Base-by-base conservation (phyloP, 2,329 filamentous ascomycete species). In the Monosporascus sp. region DNA sequence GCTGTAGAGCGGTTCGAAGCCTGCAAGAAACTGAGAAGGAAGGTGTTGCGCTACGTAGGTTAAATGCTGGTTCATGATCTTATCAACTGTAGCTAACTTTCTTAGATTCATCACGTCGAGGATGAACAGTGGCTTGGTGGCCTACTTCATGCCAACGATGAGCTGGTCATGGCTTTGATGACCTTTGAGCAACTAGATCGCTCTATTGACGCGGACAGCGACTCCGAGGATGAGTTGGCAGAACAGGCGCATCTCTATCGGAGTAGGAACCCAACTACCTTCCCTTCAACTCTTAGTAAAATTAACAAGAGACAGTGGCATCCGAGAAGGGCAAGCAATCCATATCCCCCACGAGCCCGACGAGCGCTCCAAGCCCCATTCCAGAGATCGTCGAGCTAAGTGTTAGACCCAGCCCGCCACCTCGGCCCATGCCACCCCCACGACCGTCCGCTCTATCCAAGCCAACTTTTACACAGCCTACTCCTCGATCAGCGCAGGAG, bases 181-280 rank as follows among this genome's bases (percentile, higher is more conserved):
- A 89, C 91, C 0, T 99, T 91, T 66, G 93, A 97, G 71, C 89
- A 97, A 62, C 82, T 97, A 58, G 93, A 99, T 67, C 85, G 87
- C 56, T 91, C 89, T 48, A 88, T 93, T 58, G 88, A 91, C 59
- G 84, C 85, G 6, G 85, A 88, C 65, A 87, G 84, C 60, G 85
- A 88, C 68, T 87, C 84, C 1, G 85, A 88, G 53, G 84, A 87
- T 56, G 87, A 83, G 62, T 68, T 83, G 41, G 83, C 86, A 45
- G 83, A 87, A 64, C 84, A 87, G 68, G 83, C 85, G 37, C 81
- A 85, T 62, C 73, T 82, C 22, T 87, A 86, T 61, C 75, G 80
- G 60, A 83, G 82, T 84, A 74, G 63, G 72, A 68, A 58, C 6
- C 50, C 63, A 24, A 45, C 31, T 22, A 26, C 49, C 49, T 43